A percentile compares a stretch with the other conserved stretches of the same genome.
phyloP scores from a whole-genome alignment of 768 basidiomycete genomes.

The Imleria badia region DNA sequence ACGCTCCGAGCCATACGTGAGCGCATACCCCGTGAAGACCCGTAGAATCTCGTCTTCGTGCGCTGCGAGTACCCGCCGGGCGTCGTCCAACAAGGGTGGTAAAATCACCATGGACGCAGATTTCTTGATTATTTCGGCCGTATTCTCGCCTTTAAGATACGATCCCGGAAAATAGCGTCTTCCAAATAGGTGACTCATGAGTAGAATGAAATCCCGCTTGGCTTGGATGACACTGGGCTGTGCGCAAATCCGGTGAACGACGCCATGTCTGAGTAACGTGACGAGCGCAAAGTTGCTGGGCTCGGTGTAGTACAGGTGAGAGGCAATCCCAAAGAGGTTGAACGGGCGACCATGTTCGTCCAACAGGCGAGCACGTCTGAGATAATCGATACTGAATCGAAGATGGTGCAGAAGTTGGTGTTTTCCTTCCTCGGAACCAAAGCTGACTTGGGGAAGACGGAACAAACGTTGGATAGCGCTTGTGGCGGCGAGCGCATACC shows the following conservation, averaged over 20 bases:
- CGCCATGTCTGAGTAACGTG: constrained; percentile 53
- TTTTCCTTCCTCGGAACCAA: constrained; percentile 52
- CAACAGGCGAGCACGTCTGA: constrained; percentile 56
- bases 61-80: constrained; percentile 39
- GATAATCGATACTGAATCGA: constrained; percentile 70
- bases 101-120: constrained; percentile 60
- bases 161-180: constrained; percentile 52
- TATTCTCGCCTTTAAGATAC: constrained; percentile 38
- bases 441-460: constrained; percentile 56
- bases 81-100: constrained; percentile 44
- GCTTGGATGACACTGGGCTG: constrained; percentile 40
- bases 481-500: constrained; percentile 46
- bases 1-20: constrained; percentile 45
- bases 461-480: constrained; percentile 53
- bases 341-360: constrained; percentile 54
- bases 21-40: constrained; percentile 57
- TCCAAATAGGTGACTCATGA: constrained; percentile 67
- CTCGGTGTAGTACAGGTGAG: constrained; percentile 63
- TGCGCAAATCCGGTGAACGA: constrained; percentile 56
- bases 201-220: constrained; percentile 48
- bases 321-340: constrained; percentile 53
- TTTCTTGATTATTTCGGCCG: constrained; percentile 37
- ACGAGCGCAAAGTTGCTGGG: constrained; percentile 70
- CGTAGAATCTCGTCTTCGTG: constrained; percentile 51
- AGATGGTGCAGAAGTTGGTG: constrained; percentile 64